A percentile compares a stretch with the other conserved stretches of the same genome.
Evolutionary conservation across 2,329 filamentous ascomycete genomes (phyloP).

Genomic region (Botrytis tulipae): DNA sequence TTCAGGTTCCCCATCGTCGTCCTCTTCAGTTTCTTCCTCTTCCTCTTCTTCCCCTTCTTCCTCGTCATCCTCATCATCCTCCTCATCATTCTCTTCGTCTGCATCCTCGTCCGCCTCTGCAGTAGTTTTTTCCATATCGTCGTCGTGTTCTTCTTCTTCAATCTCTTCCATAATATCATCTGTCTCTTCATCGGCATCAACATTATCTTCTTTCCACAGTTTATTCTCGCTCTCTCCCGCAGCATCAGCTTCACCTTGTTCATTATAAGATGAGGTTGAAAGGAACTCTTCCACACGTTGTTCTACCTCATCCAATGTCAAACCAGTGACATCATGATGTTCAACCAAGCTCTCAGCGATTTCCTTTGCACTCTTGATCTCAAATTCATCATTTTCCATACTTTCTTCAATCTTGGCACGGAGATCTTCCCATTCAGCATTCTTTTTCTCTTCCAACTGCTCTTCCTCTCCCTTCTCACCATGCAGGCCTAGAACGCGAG

Average conservation of each 20-base stretch:
- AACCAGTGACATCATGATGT: conserved; percentile 21
- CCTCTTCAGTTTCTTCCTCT: conserved; percentile 17
- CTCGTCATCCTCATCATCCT: conserved; percentile 15
- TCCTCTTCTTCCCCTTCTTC: conserved; percentile 23
- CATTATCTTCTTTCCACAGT: conserved; percentile 19
- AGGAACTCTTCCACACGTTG: conserved; percentile 23
- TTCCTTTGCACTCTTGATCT: conserved; percentile 22
- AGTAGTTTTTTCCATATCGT: conserved; percentile 19
- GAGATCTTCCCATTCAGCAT: conserved; percentile 36
- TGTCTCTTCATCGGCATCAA: conserved; percentile 20
- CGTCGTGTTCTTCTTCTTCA: conserved; percentile 17
- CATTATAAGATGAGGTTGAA: conserved; percentile 16
- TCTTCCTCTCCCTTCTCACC: conserved; percentile 38
- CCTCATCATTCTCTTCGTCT: conserved; percentile 21
- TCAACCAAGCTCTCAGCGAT: conserved; percentile 23
- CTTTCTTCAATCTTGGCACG: conserved; percentile 38
- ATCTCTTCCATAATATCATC: conserved; percentile 15
- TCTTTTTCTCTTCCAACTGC: conserved; percentile 29
- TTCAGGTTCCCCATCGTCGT: conserved; percentile 8
- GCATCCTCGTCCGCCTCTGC: conserved; percentile 21
- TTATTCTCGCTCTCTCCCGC: conserved; percentile 7
- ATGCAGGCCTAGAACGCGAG: conserved; percentile 53
- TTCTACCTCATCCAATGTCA: conserved; percentile 22
- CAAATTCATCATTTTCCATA: conserved; percentile 36
- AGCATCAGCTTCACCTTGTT: conserved; percentile 2